A percentile compares a stretch with the other conserved stretches of the same genome.
Conservation (phyloP, 78 protist genomes). For the Dictyostelium purpureum region DNA sequence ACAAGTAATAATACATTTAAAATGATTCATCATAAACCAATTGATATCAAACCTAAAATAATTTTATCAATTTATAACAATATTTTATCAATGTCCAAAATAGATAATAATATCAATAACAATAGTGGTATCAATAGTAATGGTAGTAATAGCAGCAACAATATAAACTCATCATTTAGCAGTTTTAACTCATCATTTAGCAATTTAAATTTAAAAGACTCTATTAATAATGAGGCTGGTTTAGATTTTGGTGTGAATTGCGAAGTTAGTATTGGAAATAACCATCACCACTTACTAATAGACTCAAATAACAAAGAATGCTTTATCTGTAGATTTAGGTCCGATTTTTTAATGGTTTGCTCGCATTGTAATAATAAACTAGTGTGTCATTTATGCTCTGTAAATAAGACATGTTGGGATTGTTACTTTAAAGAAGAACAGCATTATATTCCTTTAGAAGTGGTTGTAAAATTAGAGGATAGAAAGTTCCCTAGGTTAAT, state of each 20-base stretch:
- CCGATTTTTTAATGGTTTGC: not conserved
- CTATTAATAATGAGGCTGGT: not conserved
- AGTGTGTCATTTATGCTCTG: not conserved
- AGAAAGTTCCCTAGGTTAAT: not conserved
- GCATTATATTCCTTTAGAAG: not conserved
- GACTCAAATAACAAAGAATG: not conserved
- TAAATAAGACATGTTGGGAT: not conserved
- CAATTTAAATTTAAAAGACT: not conserved
- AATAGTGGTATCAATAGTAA: not conserved
- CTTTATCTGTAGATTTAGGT: not conserved
- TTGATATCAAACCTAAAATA: not conserved
- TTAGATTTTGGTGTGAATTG: not conserved
- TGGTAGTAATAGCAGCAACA: not conserved
- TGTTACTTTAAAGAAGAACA: not conserved
- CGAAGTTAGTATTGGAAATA: not conserved
- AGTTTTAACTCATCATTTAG: too few relatives aligned
- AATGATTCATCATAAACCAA: conserved; percentile 1
- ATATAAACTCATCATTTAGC: too few relatives aligned
- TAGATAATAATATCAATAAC: not conserved
- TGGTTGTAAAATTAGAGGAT: not conserved
- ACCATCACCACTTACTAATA: not conserved
- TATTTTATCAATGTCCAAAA: conserved; percentile 8
- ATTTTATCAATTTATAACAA: conserved; percentile 4
- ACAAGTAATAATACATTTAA: not conserved
- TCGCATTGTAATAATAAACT: not conserved